Conservation (phyloP, 140 eudicot genomes). For the Anethum foeniculum region DNA sequence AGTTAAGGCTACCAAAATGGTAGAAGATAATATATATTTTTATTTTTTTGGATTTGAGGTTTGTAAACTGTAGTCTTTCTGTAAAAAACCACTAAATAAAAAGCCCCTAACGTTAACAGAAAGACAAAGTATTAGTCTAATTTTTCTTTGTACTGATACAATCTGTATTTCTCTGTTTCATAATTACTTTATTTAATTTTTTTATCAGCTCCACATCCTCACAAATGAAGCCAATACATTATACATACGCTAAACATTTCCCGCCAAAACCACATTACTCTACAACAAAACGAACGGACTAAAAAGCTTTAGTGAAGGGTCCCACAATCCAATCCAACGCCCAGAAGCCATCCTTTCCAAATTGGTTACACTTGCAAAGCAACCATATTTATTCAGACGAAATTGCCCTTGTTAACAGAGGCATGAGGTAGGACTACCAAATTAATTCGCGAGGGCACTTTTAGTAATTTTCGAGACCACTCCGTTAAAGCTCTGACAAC, state of each 20-base stretch:
- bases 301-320: neutral
- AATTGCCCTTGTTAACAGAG: neutral
- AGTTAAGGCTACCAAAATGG: too few relatives aligned
- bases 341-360: neutral
- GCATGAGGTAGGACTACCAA: neutral
- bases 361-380: neutral
- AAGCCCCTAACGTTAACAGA: neutral
- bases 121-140: too few relatives aligned
- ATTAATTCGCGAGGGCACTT: neutral
- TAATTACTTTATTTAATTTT: neutral
- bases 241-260: neutral
- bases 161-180: neutral
- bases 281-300: neutral
- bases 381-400: neutral
- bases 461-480: neutral
- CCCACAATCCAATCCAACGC: neutral
- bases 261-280: neutral
- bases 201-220: neutral
- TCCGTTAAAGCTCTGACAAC: neutral
- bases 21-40: too few relatives aligned
- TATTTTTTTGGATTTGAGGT: neutral
- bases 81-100: neutral
- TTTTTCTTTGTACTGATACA: neutral
- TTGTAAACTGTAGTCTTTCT: neutral
- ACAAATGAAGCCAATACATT: neutral